Conservation (phyloP, 768 basidiomycete genomes). For the Paxillus involutus region DNA sequence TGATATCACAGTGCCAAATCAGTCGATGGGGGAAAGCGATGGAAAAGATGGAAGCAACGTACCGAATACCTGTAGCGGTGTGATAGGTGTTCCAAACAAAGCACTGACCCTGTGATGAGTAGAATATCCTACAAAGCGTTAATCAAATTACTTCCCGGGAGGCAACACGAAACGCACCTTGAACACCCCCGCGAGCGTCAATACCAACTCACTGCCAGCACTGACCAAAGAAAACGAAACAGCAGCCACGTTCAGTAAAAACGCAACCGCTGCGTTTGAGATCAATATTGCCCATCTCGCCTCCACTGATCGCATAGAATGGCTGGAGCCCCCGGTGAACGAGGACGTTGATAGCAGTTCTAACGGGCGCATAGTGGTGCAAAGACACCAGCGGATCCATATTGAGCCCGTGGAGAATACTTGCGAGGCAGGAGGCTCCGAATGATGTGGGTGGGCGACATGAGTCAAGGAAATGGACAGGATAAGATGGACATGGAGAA, state of each 20-base stretch:
- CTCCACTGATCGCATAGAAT: constrained; percentile 61
- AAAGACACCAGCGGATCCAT: constrained; percentile 97
- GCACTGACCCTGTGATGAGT: constrained; percentile 86
- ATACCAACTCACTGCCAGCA: constrained; percentile 83
- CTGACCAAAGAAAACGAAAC: constrained; percentile 80
- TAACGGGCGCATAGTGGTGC: constrained; percentile 96
- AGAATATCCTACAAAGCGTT: constrained; percentile 74
- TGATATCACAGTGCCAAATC: constrained; percentile 20
- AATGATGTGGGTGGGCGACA: constrained; percentile 47
- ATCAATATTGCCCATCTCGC: constrained; percentile 65
- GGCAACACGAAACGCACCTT: constrained; percentile 50
- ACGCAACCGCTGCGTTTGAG: constrained; percentile 84
- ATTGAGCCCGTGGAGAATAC: constrained; percentile 94
- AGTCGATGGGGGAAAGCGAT: neutral
- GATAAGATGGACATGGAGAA: neutral
- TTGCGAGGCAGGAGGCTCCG: constrained; percentile 93
- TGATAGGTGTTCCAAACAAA: constrained; percentile 80
- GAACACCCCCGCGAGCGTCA: constrained; percentile 93
- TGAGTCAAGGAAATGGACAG: neutral
- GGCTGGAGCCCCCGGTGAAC: constrained; percentile 93
- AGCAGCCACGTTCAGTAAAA: constrained; percentile 88
- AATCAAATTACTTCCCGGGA: neutral
- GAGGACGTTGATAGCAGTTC: constrained; percentile 82
- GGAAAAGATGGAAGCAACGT: constrained; percentile 18
- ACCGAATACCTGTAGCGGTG: constrained; percentile 86